Evolutionary conservation across 208 protist species (phyloP), one percentile per base, ranked within the genome.

Genomic region (Wallacemonas sp.): DNA sequence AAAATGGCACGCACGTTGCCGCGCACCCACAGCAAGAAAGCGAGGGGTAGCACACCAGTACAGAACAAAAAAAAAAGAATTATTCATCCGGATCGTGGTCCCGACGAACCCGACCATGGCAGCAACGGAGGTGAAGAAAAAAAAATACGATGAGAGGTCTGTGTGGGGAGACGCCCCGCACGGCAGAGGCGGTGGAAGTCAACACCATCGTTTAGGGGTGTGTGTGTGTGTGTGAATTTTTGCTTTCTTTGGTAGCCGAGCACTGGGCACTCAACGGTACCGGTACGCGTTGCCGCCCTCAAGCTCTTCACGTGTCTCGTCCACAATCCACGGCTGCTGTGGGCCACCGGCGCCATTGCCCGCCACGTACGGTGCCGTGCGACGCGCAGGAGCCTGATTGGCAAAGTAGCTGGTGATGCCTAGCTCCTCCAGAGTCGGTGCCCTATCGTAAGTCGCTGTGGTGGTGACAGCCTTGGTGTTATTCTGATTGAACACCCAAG

Each of bases 351-450:
- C 17, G 22, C 12, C 17, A 9, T 34, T 36, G n/a, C 17, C 22
- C 36, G 50, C 26, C 46, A 50, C 54, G 42, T 81, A 76, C 38
- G 75, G 69, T 27, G 61, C 66, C 3, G 54, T 58, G n/a, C 75
- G 39, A 24, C 36, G 62, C 54, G 59, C 46, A 4, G 39, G 9
- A 2, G 42, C 38, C 42, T 73, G 53, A 27, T 58, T 60, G 1
- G 24, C 55, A 41, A 78, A 78, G 55, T 75, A 78, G 19, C 62
- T 74, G 0, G 65, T 70, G 27, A 82, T 73, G 26, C 76, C 76
- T 29, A 82, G 63, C 59, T 82, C 71, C 67, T 82, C 61, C 21
- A 82, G 57, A 15, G 76, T 82, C 1, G 76, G 76, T n/a, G 71
- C 50, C 26, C 60, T 57, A 2, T 55, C 71, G 13, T 57, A 61